Conservation (phyloP, 176 grass and related monocot genomes). For the Avena insularis region DNA sequence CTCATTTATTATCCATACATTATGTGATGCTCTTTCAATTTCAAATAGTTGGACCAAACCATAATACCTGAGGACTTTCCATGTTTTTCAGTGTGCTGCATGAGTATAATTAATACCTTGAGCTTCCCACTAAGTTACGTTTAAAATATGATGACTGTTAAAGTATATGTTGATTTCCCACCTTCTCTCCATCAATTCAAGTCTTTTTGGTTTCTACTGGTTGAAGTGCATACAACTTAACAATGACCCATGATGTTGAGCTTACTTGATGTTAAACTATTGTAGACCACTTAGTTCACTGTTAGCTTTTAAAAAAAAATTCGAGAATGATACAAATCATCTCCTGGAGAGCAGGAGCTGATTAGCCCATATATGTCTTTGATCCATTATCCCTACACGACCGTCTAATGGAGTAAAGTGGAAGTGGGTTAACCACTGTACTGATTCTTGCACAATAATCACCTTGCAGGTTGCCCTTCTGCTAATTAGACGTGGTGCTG, state of each 20-base stretch:
- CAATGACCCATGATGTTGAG: background rate
- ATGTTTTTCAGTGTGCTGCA: background rate
- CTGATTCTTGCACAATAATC: background rate
- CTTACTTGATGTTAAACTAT: background rate
- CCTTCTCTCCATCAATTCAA: too few species aligned
- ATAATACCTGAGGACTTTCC: background rate
- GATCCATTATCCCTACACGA: background rate
- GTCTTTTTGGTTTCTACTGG: too few species aligned
- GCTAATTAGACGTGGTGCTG: constrained; percentile 81
- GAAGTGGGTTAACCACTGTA: background rate
- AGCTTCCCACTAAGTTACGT: background rate
- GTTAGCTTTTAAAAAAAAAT: constrained; percentile 10
- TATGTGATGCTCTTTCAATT: background rate
- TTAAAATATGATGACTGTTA: background rate
- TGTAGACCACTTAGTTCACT: constrained; percentile 13
- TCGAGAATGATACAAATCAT: constrained; percentile 1
- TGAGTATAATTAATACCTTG: background rate
- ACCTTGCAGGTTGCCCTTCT: constrained; percentile 71
- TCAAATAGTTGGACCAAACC: background rate
- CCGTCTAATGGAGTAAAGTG: background rate
- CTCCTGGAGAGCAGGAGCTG: background rate
- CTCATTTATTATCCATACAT: background rate
- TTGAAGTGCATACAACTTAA: too few species aligned
- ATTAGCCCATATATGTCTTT: background rate
- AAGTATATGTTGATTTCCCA: too few species aligned